Evolutionary conservation across 148 eudicot genomes (phyloP).

Genomic region (Limonium bicolor): DNA sequence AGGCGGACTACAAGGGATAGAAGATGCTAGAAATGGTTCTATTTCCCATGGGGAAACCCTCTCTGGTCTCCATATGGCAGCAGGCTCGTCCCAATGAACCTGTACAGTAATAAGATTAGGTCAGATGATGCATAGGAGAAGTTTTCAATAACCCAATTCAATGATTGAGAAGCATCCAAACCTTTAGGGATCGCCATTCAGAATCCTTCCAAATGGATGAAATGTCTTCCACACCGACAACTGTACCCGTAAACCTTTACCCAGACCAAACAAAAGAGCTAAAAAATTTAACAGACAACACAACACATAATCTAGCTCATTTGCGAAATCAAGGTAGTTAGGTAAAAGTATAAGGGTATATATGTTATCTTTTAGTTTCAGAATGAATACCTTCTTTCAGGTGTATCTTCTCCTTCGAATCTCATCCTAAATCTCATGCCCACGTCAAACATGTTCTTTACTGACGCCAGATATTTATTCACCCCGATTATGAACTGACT

Average conservation of each 20-base stretch:
- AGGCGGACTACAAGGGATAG: constrained; percentile 22
- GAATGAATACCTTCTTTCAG: constrained; percentile 95
- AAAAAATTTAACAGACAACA: no score
- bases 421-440: constrained; percentile 93
- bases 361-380: no score
- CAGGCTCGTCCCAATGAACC: constrained; percentile 98
- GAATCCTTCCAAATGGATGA: constrained; percentile 73
- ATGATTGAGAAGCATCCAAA: constrained; percentile 6
- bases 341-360: no score
- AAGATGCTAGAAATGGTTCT: constrained; percentile 58
- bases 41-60: constrained; percentile 96
- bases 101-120: constrained; percentile 6
- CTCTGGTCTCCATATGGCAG: constrained; percentile 68
- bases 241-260: constrained; percentile 88
- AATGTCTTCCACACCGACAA: constrained; percentile 66
- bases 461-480: constrained; percentile 79
- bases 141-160: no score
- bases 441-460: constrained; percentile 32
- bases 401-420: constrained; percentile 92
- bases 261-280: constrained; percentile 1
- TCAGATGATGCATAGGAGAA: no score
- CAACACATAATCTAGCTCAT: no score
- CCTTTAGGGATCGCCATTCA: constrained; percentile 85
- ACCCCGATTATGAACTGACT: constrained; percentile 93
- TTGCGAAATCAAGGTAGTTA: no score